These are phyloP conservation scores for Arthromyces matolae DNA, from an alignment of 768 basidiomycete species.

Conservation along the genomic window DNA sequence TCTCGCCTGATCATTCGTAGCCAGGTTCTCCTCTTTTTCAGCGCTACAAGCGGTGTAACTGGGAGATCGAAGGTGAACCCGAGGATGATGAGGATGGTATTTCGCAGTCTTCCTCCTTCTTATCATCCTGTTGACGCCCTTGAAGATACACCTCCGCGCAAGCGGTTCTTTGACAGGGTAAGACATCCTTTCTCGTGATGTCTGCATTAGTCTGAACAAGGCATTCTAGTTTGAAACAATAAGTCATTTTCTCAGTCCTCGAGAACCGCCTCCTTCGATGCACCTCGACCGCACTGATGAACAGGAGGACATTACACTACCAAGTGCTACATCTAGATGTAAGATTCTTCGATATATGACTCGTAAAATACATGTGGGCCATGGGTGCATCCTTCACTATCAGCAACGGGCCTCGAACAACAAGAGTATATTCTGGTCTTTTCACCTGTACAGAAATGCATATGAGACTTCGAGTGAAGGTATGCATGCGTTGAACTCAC, in stretches of 20 bases:
- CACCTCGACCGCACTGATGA: slow-evolving; percentile 75
- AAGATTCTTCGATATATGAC: slow-evolving; percentile 26
- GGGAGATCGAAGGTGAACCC: slow-evolving; percentile 78
- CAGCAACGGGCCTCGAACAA: slow-evolving; percentile 59
- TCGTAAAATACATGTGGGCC: slow-evolving; percentile 95
- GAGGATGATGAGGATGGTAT: slow-evolving; percentile 83
- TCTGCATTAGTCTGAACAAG: neutral
- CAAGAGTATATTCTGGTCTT: slow-evolving; percentile 71
- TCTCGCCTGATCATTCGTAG: slow-evolving; percentile 35
- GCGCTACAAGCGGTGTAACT: slow-evolving; percentile 86
- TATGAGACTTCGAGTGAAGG: neutral
- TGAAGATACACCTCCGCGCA: slow-evolving; percentile 69
- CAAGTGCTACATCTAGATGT: slow-evolving; percentile 64
- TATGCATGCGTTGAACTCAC: slow-evolving; percentile 41
- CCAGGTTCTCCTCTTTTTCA: slow-evolving; percentile 89
- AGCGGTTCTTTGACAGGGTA: slow-evolving; percentile 70
- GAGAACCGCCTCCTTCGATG: slow-evolving; percentile 78
- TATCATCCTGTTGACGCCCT: slow-evolving; percentile 4
- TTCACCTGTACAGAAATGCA: slow-evolving; percentile 47
- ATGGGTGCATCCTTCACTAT: slow-evolving; percentile 65
- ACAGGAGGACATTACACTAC: slow-evolving; percentile 65
- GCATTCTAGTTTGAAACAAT: slow-evolving; percentile 65
- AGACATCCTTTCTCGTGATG: slow-evolving; percentile 10
- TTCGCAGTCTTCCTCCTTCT: slow-evolving; percentile 8
- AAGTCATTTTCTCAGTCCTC: slow-evolving; percentile 71